Percentiles rank a stretch among this genome's conserved stretches.
Evolutionary conservation across 73 alveolate genomes (phyloP).

Genomic region (Paramecium sexaurelia): DNA sequence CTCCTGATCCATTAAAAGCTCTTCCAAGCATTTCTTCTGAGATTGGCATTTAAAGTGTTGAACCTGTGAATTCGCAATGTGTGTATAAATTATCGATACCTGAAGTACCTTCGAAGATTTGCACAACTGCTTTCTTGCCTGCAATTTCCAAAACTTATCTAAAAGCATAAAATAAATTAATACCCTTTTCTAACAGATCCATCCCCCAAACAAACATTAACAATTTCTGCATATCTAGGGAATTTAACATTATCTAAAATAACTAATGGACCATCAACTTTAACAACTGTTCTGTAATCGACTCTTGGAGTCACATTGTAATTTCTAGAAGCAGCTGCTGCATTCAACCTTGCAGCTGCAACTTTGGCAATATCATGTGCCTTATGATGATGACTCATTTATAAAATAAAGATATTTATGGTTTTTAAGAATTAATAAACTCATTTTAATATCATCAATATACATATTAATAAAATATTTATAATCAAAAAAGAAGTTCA

Average conservation of each 20-base stretch:
- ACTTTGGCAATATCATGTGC: neutral
- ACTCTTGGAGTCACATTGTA: constrained; percentile 97
- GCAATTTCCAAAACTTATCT: constrained; percentile 97
- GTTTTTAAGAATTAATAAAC: constrained; percentile 19
- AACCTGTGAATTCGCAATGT: constrained; percentile 98
- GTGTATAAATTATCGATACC: constrained; percentile 97
- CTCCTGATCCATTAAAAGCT: constrained; percentile 99
- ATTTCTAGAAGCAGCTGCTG: constrained; percentile 81
- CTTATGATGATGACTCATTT: constrained; percentile 37
- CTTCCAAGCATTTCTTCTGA: constrained; percentile 99
- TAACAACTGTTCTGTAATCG: constrained; percentile 98
- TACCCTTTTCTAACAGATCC: constrained; percentile 98
- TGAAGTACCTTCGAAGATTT: constrained; percentile 99
- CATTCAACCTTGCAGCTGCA: constrained; percentile 63
- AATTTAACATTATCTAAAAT: constrained; percentile 99
- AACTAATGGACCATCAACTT: constrained; percentile 99
- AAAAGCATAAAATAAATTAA: neutral
- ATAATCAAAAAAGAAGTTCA: constrained; percentile 60
- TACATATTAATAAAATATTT: neutral
- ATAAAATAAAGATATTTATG: constrained; percentile 9
- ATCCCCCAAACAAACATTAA: constrained; percentile 97
- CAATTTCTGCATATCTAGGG: constrained; percentile 98
- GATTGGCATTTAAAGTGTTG: constrained; percentile 98
- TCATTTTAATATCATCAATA: neutral
- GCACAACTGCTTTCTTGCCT: constrained; percentile 98